A percentile compares a stretch with the other conserved stretches of the same genome.
Evolutionary conservation across 768 basidiomycete species (phyloP).

Genomic region (Boletales sp.): DNA sequence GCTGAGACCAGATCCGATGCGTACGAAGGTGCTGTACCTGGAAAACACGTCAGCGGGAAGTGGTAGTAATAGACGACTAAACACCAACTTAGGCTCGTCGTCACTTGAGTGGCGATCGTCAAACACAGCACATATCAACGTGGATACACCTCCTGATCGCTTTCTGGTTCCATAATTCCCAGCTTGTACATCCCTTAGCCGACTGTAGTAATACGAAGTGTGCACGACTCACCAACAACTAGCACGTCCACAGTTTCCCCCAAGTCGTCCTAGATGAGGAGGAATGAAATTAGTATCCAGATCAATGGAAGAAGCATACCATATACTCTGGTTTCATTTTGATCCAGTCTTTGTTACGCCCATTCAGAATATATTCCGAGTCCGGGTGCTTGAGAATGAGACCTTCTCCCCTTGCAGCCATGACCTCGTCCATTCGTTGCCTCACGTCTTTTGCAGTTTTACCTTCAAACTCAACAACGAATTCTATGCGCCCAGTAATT

Average conservation of each 20-base stretch:
- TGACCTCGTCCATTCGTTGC: slow-evolving; percentile 73
- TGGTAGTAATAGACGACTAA: background rate
- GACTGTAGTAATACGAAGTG: background rate
- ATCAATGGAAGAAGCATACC: slow-evolving; percentile 37
- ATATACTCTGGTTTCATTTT: slow-evolving; percentile 93
- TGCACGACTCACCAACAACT: slow-evolving; percentile 65
- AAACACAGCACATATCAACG: slow-evolving; percentile 85
- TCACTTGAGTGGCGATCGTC: slow-evolving; percentile 59
- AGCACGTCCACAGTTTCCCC: slow-evolving; percentile 91
- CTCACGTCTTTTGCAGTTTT: slow-evolving; percentile 81
- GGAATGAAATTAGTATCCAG: background rate
- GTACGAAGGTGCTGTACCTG: slow-evolving; percentile 85
- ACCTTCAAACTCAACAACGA: slow-evolving; percentile 66
- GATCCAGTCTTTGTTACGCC: slow-evolving; percentile 89
- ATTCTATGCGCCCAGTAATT: slow-evolving; percentile 79
- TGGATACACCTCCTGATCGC: slow-evolving; percentile 86
- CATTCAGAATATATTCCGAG: slow-evolving; percentile 80
- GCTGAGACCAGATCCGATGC: slow-evolving; percentile 86
- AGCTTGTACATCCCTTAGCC: slow-evolving; percentile 38
- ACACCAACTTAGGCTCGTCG: slow-evolving; percentile 57
- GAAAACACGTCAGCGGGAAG: background rate
- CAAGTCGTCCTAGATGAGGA: slow-evolving; percentile 66
- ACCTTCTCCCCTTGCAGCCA: slow-evolving; percentile 87
- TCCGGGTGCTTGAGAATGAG: slow-evolving; percentile 86
- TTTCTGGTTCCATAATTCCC: slow-evolving; percentile 87